A percentile compares a stretch with the other conserved stretches of the same genome.
phyloP scores from a whole-genome alignment of 2,329 filamentous ascomycete genomes.

The Scedosporium minutisporum region DNA sequence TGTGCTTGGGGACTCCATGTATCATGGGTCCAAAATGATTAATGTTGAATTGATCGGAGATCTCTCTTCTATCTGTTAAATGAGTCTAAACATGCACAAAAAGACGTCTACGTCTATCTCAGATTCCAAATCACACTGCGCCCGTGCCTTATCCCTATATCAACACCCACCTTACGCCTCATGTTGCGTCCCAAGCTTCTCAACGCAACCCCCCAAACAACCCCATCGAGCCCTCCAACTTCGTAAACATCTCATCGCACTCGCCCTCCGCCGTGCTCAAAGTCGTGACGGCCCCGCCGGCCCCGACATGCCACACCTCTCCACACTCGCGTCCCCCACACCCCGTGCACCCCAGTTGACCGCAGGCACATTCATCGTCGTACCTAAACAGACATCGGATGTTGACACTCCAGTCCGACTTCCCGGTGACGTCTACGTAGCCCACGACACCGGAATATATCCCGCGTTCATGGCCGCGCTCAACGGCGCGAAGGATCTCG shows the following conservation, averaged over 20 bases:
- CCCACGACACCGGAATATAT: slow-evolving; percentile 85
- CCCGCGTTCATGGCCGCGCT: slow-evolving; percentile 52
- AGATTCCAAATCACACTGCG: slow-evolving; percentile 14
- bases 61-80: slow-evolving; percentile 3
- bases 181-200: not conserved
- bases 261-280: slow-evolving; percentile 73
- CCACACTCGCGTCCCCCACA: not conserved
- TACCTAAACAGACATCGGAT: slow-evolving; percentile 74
- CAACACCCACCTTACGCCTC: not conserved
- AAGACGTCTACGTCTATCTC: slow-evolving; percentile 13
- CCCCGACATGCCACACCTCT: slow-evolving; percentile 77
- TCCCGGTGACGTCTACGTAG: slow-evolving; percentile 77
- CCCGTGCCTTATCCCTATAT: not conserved
- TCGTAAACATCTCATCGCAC: slow-evolving; percentile 83
- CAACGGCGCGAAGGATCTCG: slow-evolving; percentile 65
- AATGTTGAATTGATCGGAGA: slow-evolving; percentile 3
- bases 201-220: slow-evolving; percentile 26
- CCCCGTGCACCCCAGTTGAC: slow-evolving; percentile 19
- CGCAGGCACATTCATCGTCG: slow-evolving; percentile 44
- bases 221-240: slow-evolving; percentile 50
- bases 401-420: slow-evolving; percentile 83
- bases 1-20: not conserved
- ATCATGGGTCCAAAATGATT: not conserved
- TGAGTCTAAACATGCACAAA: slow-evolving; percentile 2
- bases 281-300: slow-evolving; percentile 81